Evolutionary conservation across 108 stramenopile genomes (phyloP).

Genomic region (Cyclostephanos tholiformis): DNA sequence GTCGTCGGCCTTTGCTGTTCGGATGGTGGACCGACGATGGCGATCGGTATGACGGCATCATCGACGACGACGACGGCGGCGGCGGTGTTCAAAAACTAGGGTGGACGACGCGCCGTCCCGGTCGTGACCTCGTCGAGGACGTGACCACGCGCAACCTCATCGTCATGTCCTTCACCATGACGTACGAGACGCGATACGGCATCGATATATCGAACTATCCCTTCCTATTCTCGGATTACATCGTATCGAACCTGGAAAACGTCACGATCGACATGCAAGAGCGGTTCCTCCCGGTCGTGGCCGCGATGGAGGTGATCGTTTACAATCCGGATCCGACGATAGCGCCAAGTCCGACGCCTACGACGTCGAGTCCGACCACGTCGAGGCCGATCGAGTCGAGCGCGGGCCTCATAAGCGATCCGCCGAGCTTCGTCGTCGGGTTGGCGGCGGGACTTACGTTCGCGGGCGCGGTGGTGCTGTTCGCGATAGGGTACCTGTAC

Average conservation of each 20-base stretch:
- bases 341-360: constrained; percentile 13
- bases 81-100: neutral
- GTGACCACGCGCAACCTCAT: neutral
- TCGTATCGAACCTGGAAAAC: constrained; percentile 47
- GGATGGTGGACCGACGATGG: too few species aligned
- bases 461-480: constrained; percentile 19
- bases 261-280: constrained; percentile 51
- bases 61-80: neutral
- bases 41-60: too few species aligned
- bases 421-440: constrained; percentile 33
- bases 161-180: constrained; percentile 46
- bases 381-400: constrained; percentile 2
- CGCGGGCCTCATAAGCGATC: constrained; percentile 15
- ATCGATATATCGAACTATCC: constrained; percentile 56
- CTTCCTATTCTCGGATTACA: constrained; percentile 45
- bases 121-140: too few species aligned
- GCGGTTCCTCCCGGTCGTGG: constrained; percentile 49
- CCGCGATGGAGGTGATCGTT: constrained; percentile 26
- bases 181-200: constrained; percentile 49
- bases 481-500: constrained; percentile 13
- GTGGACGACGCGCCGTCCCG: neutral
- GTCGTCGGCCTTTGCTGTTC: too few species aligned
- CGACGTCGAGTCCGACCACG: neutral
- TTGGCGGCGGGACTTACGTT: constrained; percentile 33
- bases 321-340: constrained; percentile 48